Evolutionary conservation across 495 filamentous ascomycete genomes (phyloP).

Genomic region (Tuber calosporum): DNA sequence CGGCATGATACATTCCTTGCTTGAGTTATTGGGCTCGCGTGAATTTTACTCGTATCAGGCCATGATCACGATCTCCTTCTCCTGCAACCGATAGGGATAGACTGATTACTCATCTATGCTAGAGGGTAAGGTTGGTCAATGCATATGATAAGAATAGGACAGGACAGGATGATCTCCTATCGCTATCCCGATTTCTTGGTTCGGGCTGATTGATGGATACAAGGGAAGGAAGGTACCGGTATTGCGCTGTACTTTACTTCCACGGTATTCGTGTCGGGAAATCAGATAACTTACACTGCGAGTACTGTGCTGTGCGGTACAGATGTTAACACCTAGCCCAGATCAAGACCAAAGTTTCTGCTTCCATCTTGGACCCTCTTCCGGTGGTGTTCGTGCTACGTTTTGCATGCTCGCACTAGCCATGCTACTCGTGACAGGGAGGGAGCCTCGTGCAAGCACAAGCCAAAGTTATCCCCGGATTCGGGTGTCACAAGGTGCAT

Average conservation of each 20-base stretch:
- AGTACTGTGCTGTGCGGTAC: not conserved
- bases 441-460: no score
- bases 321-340: not conserved
- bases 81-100: not conserved
- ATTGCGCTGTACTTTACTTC: no score
- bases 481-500: not conserved
- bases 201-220: not conserved
- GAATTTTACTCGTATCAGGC: no score
- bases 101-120: not conserved
- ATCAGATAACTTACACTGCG: no score
- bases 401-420: no score
- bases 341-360: not conserved
- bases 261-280: not conserved
- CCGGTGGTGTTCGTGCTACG: no score
- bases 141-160: not conserved
- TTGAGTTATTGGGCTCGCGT: no score
- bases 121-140: not conserved
- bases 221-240: no score
- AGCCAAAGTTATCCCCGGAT: not conserved
- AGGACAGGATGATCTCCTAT: not conserved
- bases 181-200: not conserved
- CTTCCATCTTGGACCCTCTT: no score
- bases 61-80: not conserved
- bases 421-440: no score
- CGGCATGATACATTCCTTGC: not conserved